These are phyloP conservation scores for Linanthus parryae DNA, from an alignment of 148 eudicot genomes.

Conservation along the genomic window DNA sequence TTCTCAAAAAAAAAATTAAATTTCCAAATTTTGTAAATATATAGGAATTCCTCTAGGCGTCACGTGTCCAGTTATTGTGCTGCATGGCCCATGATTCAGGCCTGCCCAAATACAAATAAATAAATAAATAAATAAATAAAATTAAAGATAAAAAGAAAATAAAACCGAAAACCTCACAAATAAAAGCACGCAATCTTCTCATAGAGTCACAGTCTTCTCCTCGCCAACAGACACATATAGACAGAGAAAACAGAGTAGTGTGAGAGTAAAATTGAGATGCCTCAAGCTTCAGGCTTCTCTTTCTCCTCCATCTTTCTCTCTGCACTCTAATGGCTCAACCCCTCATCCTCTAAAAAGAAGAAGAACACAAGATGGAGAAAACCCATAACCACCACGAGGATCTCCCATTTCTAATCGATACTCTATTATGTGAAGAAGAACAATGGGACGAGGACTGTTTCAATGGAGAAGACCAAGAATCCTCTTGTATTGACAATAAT, in stretches of 20 bases:
- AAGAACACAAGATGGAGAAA: too few relatives aligned
- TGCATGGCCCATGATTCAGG: conserved; percentile 15
- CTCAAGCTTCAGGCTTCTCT: conserved; percentile 12
- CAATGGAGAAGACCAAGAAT: conserved; percentile 4
- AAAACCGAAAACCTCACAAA: too few relatives aligned
- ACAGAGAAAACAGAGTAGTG: conserved; percentile 1
- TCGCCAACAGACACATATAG: conserved; percentile 1
- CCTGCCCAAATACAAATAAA: too few relatives aligned
- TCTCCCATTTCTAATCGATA: conserved; percentile 20
- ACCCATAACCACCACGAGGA: too few relatives aligned
- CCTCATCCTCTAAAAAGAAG: conserved; percentile 17
- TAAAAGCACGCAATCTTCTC: too few relatives aligned
- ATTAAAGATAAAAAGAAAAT: too few relatives aligned
- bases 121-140: too few relatives aligned
- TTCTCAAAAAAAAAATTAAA: too few relatives aligned
- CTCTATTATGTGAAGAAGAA: conserved; percentile 13
- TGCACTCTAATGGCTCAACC: conserved; percentile 15
- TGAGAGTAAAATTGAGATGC: neutral
- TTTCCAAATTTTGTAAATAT: too few relatives aligned
- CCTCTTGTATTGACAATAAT: too few relatives aligned
- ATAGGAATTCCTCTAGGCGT: too few relatives aligned
- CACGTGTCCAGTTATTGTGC: conserved; percentile 14
- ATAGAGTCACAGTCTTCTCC: too few relatives aligned
- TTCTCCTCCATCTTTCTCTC: conserved; percentile 9
- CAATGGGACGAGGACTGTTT: conserved; percentile 3